These are phyloP conservation scores for Vanrija humicola DNA, from an alignment of 1,284 basidiomycete species.

Conservation along the genomic window DNA sequence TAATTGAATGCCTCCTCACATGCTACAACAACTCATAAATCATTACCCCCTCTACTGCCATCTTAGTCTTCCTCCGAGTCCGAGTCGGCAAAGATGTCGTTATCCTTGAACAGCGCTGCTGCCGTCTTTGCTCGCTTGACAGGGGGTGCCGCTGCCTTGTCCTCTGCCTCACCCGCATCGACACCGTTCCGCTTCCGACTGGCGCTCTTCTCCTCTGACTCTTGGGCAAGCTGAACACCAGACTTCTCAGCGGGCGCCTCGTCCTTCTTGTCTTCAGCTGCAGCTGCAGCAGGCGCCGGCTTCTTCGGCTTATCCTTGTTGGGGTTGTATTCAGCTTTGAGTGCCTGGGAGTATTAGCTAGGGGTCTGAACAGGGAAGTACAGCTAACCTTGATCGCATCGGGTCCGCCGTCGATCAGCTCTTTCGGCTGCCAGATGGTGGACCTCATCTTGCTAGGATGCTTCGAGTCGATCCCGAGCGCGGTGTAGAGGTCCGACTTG, in stretches of 20 bases:
- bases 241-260: background rate
- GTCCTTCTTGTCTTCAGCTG: background rate
- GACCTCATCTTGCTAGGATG: slow-evolving; percentile 40
- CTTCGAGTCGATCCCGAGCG: slow-evolving; percentile 44
- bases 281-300: background rate
- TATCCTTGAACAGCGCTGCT: slow-evolving; percentile 20
- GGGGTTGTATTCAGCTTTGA: slow-evolving; percentile 18
- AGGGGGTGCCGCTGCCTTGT: background rate
- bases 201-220: background rate
- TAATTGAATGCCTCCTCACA: no score
- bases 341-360: slow-evolving; percentile 6
- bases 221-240: no score
- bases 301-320: background rate
- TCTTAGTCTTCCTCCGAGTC: slow-evolving; percentile 12
- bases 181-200: background rate
- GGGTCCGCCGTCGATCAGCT: slow-evolving; percentile 23
- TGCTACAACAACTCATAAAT: background rate
- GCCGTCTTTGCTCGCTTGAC: slow-evolving; percentile 12
- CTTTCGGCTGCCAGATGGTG: slow-evolving; percentile 29
- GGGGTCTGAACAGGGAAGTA: fast-evolving
- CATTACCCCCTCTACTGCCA: background rate
- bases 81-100: slow-evolving; percentile 25
- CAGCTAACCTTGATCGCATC: slow-evolving; percentile 21
- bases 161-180: background rate
- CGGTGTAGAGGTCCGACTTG: slow-evolving; percentile 44